Evolutionary conservation across 805 yeast species (phyloP).

Genomic region (Teunomyces pallodes): DNA sequence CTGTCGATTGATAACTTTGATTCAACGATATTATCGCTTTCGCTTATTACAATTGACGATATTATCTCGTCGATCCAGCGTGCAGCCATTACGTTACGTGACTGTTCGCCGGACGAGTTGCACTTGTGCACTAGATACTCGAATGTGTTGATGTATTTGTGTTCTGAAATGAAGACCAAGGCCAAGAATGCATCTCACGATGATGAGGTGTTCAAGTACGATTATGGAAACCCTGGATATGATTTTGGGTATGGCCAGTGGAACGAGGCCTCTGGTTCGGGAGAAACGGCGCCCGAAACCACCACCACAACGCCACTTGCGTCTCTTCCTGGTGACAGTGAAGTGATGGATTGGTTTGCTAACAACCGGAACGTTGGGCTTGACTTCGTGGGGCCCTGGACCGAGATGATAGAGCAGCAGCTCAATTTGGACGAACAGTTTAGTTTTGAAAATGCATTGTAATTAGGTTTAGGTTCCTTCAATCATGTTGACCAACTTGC

Average conservation of each 20-base stretch:
- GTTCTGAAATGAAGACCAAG: conserved; percentile 66
- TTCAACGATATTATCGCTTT: conserved; percentile 53
- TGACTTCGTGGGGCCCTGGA: conserved; percentile 68
- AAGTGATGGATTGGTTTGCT: conserved; percentile 44
- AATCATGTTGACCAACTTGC: too few relatives aligned
- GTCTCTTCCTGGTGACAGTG: conserved; percentile 33
- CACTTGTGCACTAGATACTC: conserved; percentile 81
- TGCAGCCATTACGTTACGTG: conserved; percentile 71
- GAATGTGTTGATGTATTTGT: conserved; percentile 70
- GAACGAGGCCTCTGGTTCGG: background rate
- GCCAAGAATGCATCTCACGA: conserved; percentile 20
- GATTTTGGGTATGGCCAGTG: background rate
- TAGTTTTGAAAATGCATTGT: conserved; percentile 23
- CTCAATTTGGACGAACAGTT: conserved; percentile 37
- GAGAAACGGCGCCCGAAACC: background rate
- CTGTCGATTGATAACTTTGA: conserved; percentile 31
- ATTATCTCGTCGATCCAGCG: conserved; percentile 63
- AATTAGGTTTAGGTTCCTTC: background rate
- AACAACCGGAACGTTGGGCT: conserved; percentile 39
- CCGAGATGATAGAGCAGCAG: conserved; percentile 74
- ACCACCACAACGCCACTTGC: background rate
- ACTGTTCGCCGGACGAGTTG: conserved; percentile 85
- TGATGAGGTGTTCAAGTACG: background rate
- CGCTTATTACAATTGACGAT: conserved; percentile 69
- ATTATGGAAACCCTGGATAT: background rate